These are phyloP conservation scores for Allium fistulosum DNA, from an alignment of 106 monocot genomes.

Conservation along the genomic window DNA sequence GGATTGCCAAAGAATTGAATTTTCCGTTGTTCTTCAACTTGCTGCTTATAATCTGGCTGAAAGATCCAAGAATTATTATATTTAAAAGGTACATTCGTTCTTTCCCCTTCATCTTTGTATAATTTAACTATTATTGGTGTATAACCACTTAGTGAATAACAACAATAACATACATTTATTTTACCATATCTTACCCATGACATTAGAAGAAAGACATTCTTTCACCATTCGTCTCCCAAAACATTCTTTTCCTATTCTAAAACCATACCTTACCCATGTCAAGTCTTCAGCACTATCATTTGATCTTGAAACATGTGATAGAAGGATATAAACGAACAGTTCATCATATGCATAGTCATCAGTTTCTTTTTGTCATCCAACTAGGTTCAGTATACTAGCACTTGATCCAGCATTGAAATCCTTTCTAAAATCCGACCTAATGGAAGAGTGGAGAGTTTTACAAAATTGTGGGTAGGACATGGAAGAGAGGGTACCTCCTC, in stretches of 20 bases:
- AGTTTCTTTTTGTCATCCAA: slow-evolving; percentile 86
- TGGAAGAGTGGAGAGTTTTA: slow-evolving; percentile 52
- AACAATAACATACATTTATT: too few relatives aligned
- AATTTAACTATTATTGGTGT: background rate
- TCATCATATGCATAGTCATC: slow-evolving; percentile 42
- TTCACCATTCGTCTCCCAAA: slow-evolving; percentile 89
- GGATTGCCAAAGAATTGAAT: too few relatives aligned
- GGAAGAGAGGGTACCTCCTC: slow-evolving; percentile 89
- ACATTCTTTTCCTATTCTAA: slow-evolving; percentile 33
- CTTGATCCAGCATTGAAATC: slow-evolving; percentile 52
- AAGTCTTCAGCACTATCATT: slow-evolving; percentile 33
- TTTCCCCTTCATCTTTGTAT: too few relatives aligned
- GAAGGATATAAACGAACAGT: slow-evolving; percentile 60
- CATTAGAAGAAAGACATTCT: slow-evolving; percentile 79
- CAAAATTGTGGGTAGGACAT: slow-evolving; percentile 47
- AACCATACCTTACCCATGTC: slow-evolving; percentile 54
- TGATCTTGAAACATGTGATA: slow-evolving; percentile 42
- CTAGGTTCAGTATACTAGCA: slow-evolving; percentile 84
- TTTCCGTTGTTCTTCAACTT: too few relatives aligned
- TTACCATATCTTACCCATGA: slow-evolving; percentile 64
- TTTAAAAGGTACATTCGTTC: too few relatives aligned
- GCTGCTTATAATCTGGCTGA: too few relatives aligned
- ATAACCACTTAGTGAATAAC: too few relatives aligned
- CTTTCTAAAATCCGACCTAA: slow-evolving; percentile 49
- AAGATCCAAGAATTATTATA: too few relatives aligned